phyloP scores from a whole-genome alignment of 2,329 filamentous ascomycete genomes.

The Aureobasidium lini region DNA sequence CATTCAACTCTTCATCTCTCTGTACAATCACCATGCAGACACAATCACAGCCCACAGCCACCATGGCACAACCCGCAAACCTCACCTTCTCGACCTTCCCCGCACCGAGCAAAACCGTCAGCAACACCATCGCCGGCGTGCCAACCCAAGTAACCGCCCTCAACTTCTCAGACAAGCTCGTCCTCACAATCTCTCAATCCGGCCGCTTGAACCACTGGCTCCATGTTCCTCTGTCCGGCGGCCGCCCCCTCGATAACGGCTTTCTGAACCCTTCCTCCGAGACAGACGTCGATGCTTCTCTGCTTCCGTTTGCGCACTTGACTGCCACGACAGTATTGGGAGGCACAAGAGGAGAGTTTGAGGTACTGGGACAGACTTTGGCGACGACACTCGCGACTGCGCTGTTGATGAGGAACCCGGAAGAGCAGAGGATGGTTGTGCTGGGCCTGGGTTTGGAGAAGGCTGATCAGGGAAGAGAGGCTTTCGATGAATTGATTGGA shows the following conservation, averaged over 20 bases:
- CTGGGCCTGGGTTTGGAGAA: conserved; percentile 51
- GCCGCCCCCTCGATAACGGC: conserved; percentile 55
- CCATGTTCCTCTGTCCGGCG: conserved; percentile 66
- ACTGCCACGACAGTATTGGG: conserved; percentile 84
- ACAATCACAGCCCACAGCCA: background rate
- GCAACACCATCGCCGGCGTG: conserved; percentile 58
- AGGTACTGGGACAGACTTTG: conserved; percentile 70
- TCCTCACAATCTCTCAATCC: conserved; percentile 81
- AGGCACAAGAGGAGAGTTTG: conserved; percentile 73
- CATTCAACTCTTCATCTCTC: background rate
- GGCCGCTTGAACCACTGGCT: conserved; percentile 91
- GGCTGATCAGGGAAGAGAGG: conserved; percentile 31
- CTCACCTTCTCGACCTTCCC: conserved; percentile 51
- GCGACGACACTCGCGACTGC: conserved; percentile 82
- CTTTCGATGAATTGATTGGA: conserved; percentile 33
- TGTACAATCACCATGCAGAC: background rate
- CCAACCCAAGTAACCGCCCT: conserved; percentile 65
- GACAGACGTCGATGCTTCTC: conserved; percentile 32
- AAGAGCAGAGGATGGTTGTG: conserved; percentile 52
- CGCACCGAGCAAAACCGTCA: conserved; percentile 31
- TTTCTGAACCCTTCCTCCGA: conserved; percentile 36
- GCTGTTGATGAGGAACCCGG: conserved; percentile 62
- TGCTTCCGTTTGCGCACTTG: conserved; percentile 72
- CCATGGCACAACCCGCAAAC: conserved; percentile 37
- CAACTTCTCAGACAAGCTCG: conserved; percentile 80